These are phyloP conservation scores for Domatiomyces globalis DNA, from an alignment of 2,329 filamentous ascomycete species.

Conservation along the genomic window DNA sequence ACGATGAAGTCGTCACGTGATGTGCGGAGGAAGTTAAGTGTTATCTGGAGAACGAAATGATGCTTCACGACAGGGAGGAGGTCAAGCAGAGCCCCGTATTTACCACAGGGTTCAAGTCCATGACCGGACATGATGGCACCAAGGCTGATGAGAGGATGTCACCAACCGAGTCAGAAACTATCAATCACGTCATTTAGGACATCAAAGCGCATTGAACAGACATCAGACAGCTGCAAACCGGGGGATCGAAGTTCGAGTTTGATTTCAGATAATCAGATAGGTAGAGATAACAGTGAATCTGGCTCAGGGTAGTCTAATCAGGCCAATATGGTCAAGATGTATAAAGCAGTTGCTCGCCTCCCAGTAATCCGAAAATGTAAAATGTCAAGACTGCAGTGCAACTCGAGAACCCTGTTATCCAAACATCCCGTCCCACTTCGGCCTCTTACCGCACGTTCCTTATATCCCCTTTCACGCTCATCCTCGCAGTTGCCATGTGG, in stretches of 20 bases:
- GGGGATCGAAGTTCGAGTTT: slow-evolving; percentile 19
- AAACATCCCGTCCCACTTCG: no score
- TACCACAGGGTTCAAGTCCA: not conserved
- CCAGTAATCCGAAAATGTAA: no score
- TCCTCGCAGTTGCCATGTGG: no score
- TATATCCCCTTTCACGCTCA: no score
- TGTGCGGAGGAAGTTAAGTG: slow-evolving; percentile 32
- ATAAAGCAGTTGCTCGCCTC: not conserved
- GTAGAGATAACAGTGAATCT: slow-evolving; percentile 14
- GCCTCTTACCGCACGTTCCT: no score
- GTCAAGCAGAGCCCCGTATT: slow-evolving; percentile 6
- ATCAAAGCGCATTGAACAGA: not conserved
- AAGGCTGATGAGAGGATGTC: not conserved
- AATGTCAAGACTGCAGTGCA: not conserved
- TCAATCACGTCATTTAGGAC: not conserved
- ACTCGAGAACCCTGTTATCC: no score
- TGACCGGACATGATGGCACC: not conserved
- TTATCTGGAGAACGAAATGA: slow-evolving; percentile 31
- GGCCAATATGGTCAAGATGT: not conserved
- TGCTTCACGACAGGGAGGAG: slow-evolving; percentile 32
- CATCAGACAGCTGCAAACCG: not conserved
- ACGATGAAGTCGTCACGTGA: slow-evolving; percentile 29
- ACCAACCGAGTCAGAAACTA: not conserved
- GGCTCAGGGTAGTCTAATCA: not conserved
- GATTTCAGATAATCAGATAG: no score